phyloP scores from a whole-genome alignment of 345 rosid genomes.

The Eucalyptus regnans region DNA sequence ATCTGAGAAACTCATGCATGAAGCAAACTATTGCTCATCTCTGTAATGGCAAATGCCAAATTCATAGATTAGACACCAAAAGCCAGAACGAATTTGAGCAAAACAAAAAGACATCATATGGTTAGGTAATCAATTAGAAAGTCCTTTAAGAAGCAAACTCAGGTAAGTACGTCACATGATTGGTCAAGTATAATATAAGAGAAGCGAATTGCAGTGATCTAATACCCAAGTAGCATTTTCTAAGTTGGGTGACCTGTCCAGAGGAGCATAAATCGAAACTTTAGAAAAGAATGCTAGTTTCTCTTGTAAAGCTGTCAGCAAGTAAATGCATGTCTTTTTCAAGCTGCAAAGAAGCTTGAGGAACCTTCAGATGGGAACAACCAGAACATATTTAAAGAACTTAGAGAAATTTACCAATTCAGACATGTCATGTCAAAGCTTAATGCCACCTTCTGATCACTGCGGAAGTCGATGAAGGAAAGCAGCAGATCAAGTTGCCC shows the following conservation, averaged over 20 bases:
- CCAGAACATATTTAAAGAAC: not conserved
- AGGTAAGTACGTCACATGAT: not conserved
- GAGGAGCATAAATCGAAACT: not conserved
- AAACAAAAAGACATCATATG: not conserved
- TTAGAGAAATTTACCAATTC: constrained; percentile 32
- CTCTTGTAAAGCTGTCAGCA: not conserved
- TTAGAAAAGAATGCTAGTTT: not conserved
- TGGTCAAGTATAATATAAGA: not conserved
- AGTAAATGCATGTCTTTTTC: not conserved
- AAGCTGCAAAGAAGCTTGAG: not conserved
- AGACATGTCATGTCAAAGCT: constrained; percentile 53
- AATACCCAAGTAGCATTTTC: not conserved
- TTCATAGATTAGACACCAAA: not conserved
- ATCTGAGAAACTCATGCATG: not conserved
- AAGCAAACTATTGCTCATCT: not conserved
- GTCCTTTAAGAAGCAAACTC: not conserved
- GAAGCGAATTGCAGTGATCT: not conserved
- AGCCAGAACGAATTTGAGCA: not conserved
- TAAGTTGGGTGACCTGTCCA: not conserved
- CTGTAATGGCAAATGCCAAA: not conserved
- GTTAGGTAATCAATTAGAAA: not conserved
- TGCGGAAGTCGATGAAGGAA: constrained; percentile 30
- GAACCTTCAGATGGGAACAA: not conserved
- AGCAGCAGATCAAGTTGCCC: constrained; percentile 65
- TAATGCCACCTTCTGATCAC: constrained; percentile 35